Conservation (phyloP, 768 basidiomycete genomes). For the Leccinum variicolor region DNA sequence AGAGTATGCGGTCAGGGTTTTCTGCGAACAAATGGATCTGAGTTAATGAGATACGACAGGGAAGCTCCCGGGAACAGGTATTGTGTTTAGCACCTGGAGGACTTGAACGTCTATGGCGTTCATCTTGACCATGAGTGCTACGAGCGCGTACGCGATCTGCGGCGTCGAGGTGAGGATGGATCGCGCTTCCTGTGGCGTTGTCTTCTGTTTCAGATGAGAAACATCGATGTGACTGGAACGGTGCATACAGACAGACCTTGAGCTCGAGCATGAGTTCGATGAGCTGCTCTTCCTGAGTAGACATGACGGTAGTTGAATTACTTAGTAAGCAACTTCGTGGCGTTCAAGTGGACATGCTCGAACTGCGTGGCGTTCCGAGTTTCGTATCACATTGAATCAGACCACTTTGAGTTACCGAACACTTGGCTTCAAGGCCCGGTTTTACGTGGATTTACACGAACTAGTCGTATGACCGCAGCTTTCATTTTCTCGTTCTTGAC, state of each 20-base stretch:
- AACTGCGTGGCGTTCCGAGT: not conserved
- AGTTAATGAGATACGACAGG: not conserved
- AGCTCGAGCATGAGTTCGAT: constrained; percentile 74
- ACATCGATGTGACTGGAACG: not conserved
- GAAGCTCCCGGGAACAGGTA: too few relatives aligned
- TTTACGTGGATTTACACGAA: constrained; percentile 1
- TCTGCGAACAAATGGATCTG: constrained; percentile 34
- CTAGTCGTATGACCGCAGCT: constrained; percentile 1
- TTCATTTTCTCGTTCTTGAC: not conserved
- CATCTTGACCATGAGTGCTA: constrained; percentile 75
- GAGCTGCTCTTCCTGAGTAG: constrained; percentile 61
- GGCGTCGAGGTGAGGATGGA: constrained; percentile 70
- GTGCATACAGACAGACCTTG: constrained; percentile 40
- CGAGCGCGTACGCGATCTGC: constrained; percentile 72
- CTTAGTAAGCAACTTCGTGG: too few relatives aligned
- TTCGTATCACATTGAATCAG: not conserved
- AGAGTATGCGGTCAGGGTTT: constrained; percentile 58
- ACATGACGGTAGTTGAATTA: constrained; percentile 35
- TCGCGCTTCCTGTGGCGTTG: constrained; percentile 65
- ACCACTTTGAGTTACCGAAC: not conserved
- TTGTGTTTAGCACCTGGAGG: constrained; percentile 50
- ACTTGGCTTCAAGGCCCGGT: too few relatives aligned
- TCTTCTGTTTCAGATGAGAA: constrained; percentile 48
- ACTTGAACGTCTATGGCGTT: constrained; percentile 73
- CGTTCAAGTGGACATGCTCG: not conserved